Conservation (phyloP, 2,329 filamentous ascomycete species). For the Aspergillus quadricinctus region DNA sequence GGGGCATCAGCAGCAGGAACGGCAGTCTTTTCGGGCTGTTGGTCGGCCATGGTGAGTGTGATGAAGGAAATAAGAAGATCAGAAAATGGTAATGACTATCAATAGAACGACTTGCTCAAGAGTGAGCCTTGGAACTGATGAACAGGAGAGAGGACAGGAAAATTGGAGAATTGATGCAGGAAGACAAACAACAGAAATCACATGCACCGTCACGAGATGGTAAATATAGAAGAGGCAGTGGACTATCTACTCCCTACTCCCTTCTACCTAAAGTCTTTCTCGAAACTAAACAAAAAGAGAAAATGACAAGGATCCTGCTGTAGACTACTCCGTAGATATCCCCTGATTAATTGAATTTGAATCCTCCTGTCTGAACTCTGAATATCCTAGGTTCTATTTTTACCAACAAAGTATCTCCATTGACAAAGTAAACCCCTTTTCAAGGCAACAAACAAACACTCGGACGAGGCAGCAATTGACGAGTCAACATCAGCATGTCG, state of each 20-base stretch:
- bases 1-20: slow-evolving; percentile 9
- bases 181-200: background rate
- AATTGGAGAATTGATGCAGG: background rate
- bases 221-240: background rate
- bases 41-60: slow-evolving; percentile 16
- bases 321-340: no score
- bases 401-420: background rate
- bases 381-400: background rate
- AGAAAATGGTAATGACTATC: background rate
- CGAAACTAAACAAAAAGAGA: background rate
- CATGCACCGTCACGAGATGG: background rate
- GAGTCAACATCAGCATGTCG: background rate
- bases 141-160: background rate
- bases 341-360: background rate
- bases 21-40: slow-evolving; percentile 16
- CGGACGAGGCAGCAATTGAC: background rate
- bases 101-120: background rate
- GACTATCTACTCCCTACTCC: background rate
- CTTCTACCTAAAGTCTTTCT: background rate
- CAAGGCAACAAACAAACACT: background rate
- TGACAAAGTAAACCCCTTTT: background rate
- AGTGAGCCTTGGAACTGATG: background rate
- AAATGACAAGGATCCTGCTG: background rate
- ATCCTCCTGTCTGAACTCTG: background rate
- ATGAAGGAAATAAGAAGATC: slow-evolving; percentile 2